These are phyloP conservation scores for Talaromyces borbonicus DNA, from an alignment of 495 filamentous ascomycete species.

Conservation along the genomic window DNA sequence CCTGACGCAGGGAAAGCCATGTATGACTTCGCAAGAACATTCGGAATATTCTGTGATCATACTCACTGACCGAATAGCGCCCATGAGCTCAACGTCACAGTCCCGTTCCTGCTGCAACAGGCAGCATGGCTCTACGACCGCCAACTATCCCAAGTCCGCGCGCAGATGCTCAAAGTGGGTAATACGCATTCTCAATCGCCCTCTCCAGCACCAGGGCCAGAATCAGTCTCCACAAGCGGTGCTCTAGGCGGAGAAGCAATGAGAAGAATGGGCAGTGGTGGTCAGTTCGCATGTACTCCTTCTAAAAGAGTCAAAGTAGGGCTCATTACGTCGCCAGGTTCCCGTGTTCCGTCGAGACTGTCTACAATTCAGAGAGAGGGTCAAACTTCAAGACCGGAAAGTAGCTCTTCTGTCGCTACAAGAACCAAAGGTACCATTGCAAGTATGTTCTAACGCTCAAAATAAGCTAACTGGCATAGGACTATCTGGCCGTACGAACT, in stretches of 20 bases:
- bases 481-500: constrained; percentile 39
- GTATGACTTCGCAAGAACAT: constrained; percentile 38
- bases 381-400: constrained; percentile 28
- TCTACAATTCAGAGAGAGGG: constrained; percentile 54
- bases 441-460: background rate
- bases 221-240: constrained; percentile 39
- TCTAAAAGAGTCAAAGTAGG: no score
- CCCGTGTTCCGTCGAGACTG: constrained; percentile 49
- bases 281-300: constrained; percentile 23
- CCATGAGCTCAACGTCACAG: constrained; percentile 59
- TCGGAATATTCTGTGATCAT: background rate
- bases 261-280: constrained; percentile 48
- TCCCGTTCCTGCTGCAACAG: constrained; percentile 86
- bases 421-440: background rate
- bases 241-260: constrained; percentile 45
- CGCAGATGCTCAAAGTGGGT: constrained; percentile 75
- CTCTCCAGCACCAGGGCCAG: constrained; percentile 30
- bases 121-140: constrained; percentile 92
- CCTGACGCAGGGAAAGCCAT: constrained; percentile 59
- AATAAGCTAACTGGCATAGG: background rate
- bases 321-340: constrained; percentile 27
- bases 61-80: constrained; percentile 33
- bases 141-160: constrained; percentile 77
- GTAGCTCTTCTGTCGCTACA: background rate
- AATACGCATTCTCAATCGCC: constrained; percentile 35